Evolutionary conservation across 768 basidiomycete genomes (phyloP).

Genomic region (Calocybe cyanea): DNA sequence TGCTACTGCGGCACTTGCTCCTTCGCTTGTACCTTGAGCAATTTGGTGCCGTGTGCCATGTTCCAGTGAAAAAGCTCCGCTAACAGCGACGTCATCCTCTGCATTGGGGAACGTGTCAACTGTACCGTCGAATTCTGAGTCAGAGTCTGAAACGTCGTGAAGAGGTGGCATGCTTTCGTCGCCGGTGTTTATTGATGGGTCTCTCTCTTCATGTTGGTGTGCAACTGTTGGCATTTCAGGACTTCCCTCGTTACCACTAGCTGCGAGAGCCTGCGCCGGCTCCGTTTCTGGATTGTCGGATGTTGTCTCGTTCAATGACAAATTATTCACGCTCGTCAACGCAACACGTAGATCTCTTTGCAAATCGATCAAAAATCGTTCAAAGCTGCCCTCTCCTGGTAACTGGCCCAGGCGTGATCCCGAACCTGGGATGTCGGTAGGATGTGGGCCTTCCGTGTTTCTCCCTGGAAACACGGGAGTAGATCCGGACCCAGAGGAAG

Average conservation of each 20-base stretch:
- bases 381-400: slow-evolving; percentile 66
- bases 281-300: background rate
- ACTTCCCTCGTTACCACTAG: background rate
- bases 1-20: background rate
- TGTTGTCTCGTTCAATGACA: background rate
- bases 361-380: slow-evolving; percentile 75
- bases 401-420: slow-evolving; percentile 13
- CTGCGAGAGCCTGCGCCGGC: background rate
- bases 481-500: slow-evolving; percentile 8
- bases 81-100: background rate
- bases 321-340: slow-evolving; percentile 30
- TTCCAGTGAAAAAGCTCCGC: background rate
- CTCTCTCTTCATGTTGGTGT: background rate
- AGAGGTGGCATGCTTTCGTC: slow-evolving; percentile 26
- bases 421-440: background rate
- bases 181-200: background rate
- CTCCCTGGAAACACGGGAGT: slow-evolving; percentile 6
- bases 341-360: slow-evolving; percentile 69
- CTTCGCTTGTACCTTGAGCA: too few species aligned
- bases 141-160: slow-evolving; percentile 32
- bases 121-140: slow-evolving; percentile 30
- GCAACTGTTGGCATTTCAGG: background rate
- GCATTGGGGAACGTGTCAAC: slow-evolving; percentile 24
- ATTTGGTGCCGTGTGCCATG: background rate
- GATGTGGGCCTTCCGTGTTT: background rate